A percentile compares a stretch with the other conserved stretches of the same genome.
These are phyloP conservation scores for Termitomyces sp. DNA, from an alignment of 768 basidiomycete species.

Conservation along the genomic window DNA sequence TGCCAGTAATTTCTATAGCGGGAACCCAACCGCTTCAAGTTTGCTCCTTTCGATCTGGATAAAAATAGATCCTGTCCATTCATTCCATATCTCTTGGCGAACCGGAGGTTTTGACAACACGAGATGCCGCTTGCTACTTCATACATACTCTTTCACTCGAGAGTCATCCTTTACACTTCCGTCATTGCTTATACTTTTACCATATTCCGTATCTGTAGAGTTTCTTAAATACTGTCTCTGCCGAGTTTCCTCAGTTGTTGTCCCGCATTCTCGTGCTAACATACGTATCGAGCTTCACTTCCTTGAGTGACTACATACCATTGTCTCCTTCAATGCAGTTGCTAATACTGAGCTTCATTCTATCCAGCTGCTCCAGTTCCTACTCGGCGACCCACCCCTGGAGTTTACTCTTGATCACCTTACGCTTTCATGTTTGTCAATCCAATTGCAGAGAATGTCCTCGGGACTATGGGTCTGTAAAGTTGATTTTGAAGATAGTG, in stretches of 20 bases:
- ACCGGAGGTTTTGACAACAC: not conserved
- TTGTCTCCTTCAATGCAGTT: not conserved
- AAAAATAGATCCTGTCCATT: too few species aligned
- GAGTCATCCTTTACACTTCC: not conserved
- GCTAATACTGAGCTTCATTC: not conserved
- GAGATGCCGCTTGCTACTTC: not conserved
- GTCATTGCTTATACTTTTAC: not conserved
- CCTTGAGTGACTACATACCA: not conserved
- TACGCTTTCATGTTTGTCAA: slow-evolving; percentile 36
- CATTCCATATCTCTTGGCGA: not conserved
- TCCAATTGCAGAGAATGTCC: slow-evolving; percentile 53
- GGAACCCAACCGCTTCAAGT: too few species aligned
- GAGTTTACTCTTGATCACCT: not conserved
- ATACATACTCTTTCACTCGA: not conserved
- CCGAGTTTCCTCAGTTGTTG: not conserved
- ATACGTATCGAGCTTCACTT: not conserved
- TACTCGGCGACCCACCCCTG: not conserved
- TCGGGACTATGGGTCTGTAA: slow-evolving; percentile 60
- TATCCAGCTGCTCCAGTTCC: not conserved
- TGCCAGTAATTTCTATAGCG: too few species aligned
- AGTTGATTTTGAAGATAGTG: not conserved
- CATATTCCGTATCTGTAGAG: not conserved
- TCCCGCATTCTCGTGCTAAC: not conserved
- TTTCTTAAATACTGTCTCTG: not conserved
- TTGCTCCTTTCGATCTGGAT: too few species aligned